Evolutionary conservation across 202 grass and related monocot genomes (phyloP).

Genomic region (Digitaria exilis): DNA sequence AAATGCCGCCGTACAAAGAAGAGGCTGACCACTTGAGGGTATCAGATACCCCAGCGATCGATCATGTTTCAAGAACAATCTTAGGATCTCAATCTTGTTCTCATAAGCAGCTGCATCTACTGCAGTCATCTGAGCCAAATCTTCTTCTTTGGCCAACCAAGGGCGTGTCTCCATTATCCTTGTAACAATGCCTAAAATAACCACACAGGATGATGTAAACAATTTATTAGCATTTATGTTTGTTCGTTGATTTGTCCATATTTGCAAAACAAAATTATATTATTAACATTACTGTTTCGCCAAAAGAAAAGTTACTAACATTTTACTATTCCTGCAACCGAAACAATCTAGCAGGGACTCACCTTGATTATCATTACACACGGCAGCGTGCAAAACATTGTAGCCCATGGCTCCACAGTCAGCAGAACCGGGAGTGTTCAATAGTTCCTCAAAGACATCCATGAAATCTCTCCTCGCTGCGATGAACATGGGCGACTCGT

Average conservation of each 20-base stretch:
- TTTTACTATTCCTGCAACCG: too few relatives aligned
- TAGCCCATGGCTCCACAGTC: neutral
- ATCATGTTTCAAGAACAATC: neutral
- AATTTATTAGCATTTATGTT: neutral
- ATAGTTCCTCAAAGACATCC: neutral
- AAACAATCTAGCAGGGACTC: neutral
- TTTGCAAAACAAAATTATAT: too few relatives aligned
- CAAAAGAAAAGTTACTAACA: too few relatives aligned
- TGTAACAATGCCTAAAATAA: neutral
- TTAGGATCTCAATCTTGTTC: neutral
- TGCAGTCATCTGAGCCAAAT: too few relatives aligned
- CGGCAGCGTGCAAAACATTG: neutral
- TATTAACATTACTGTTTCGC: too few relatives aligned
- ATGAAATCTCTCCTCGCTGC: neutral
- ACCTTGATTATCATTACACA: neutral
- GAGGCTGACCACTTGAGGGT: neutral
- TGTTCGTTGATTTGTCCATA: neutral
- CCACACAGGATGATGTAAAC: neutral
- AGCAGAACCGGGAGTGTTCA: neutral
- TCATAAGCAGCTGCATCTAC: neutral
- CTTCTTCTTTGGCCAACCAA: neutral
- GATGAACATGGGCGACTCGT: constrained; percentile 2
- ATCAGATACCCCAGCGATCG: neutral
- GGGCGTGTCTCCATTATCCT: neutral
- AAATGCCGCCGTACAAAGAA: neutral